Conservation (phyloP, 2,329 filamentous ascomycete genomes). For the Paracamarosporium sp. region DNA sequence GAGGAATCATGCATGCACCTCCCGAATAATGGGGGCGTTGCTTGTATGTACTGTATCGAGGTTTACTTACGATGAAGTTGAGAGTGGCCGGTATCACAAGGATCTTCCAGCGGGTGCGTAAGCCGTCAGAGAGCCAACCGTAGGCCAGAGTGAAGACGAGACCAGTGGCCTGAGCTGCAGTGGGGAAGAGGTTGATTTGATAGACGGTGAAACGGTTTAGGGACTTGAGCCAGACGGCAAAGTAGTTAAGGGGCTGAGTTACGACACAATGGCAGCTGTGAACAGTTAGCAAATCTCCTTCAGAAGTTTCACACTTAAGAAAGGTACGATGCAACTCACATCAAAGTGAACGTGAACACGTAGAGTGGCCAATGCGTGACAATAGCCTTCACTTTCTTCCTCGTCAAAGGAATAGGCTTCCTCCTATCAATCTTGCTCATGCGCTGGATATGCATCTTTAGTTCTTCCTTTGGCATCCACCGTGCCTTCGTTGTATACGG, state of each 20-base stretch:
- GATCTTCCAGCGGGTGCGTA: constrained; percentile 18
- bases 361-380: constrained; percentile 16
- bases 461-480: constrained; percentile 20
- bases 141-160: constrained; percentile 17
- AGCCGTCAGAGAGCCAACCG: constrained; percentile 17
- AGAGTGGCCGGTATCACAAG: constrained; percentile 18
- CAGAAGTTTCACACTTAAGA: background rate
- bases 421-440: constrained; percentile 17
- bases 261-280: constrained; percentile 14
- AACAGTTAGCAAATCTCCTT: background rate
- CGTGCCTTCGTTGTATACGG: constrained; percentile 17
- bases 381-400: constrained; percentile 13
- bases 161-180: constrained; percentile 15
- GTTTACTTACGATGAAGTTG: constrained; percentile 20
- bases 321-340: background rate
- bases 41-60: too few relatives aligned
- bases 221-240: constrained; percentile 18
- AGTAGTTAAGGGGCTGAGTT: constrained; percentile 21
- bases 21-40: too few relatives aligned
- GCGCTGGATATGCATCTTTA: constrained; percentile 4
- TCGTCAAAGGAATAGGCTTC: constrained; percentile 15
- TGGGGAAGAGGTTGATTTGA: constrained; percentile 23
- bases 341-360: constrained; percentile 19
- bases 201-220: constrained; percentile 20
- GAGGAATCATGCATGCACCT: too few relatives aligned